Percentiles rank a stretch among this genome's conserved stretches.
Conservation (phyloP, 805 yeast species). For the Saturnispora halmiae region DNA sequence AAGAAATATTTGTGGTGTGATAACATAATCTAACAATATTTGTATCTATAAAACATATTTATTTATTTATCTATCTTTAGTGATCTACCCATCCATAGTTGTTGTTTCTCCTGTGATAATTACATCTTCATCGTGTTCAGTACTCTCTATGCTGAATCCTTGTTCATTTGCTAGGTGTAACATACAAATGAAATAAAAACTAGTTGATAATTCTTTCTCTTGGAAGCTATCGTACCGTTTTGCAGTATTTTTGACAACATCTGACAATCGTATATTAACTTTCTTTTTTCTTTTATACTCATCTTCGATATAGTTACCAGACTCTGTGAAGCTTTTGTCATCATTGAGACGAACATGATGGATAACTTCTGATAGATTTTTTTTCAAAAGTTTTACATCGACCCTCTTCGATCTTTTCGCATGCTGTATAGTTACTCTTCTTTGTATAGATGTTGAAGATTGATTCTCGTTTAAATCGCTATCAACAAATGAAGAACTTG, state of each 20-base stretch:
- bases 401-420: slow-evolving; percentile 72
- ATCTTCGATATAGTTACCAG: not conserved
- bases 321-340: no score
- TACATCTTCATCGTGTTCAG: slow-evolving; percentile 25
- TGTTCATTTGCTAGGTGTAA: slow-evolving; percentile 83
- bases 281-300: slow-evolving; percentile 4
- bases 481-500: slow-evolving; percentile 2
- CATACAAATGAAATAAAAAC: slow-evolving; percentile 76
- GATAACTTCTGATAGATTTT: slow-evolving; percentile 61
- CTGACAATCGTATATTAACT: slow-evolving; percentile 16
- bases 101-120: slow-evolving; percentile 13
- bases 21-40: no score
- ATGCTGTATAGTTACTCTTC: slow-evolving; percentile 39
- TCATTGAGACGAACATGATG: slow-evolving; percentile 3
- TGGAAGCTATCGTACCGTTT: slow-evolving; percentile 47
- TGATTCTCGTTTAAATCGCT: no score
- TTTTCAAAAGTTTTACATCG: slow-evolving; percentile 64
- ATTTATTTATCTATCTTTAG: no score
- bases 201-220: slow-evolving; percentile 64
- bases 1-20: no score
- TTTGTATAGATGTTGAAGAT: slow-evolving; percentile 1
- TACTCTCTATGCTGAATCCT: slow-evolving; percentile 50
- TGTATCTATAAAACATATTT: not conserved
- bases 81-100: not conserved
- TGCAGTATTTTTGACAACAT: slow-evolving; percentile 21